Base-by-base conservation (phyloP, 192 early-diverging fungal species). In the Podochytrium sp. region DNA sequence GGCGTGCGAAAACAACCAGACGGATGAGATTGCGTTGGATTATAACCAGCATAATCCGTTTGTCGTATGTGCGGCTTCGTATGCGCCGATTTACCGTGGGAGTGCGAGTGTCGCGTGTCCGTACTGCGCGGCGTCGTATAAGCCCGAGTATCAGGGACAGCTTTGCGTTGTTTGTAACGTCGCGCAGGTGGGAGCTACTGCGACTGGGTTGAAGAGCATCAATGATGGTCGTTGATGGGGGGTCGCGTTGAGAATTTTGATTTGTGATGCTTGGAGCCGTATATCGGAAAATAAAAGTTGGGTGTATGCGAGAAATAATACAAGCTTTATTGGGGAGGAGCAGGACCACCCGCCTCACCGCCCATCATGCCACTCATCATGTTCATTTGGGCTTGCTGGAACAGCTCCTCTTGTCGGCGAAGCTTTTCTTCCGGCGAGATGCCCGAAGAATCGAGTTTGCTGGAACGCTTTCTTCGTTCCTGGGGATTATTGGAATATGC, bases 1-100 rank as follows among this genome's bases (percentile, higher is more conserved):
- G 18, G 64, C 84, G 89, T 94, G 90, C 69, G 92, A 95, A 76
- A 90, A 88, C 42, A 92, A 88, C 62, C 90, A 92, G 57, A 84
- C 87, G 25, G 93, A 98, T 80, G 90, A 90, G 74, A 85, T 96
- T 32, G 69, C 85, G 25, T 77, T 99, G 23, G 90, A 95, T 49
- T 99, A 98, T 78, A 95, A 99, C 75, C 93, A 94, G 77, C 95
- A 92, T 86, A 98, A 96, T 77, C 95, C 96, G 61, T 97, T 98
- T 77, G 90, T 91, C 2, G 81, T 96, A 2, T 98, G 96, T 76
- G 93, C 85, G 14, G 85, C 86, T 38, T 91, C 95, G 32, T 93
- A 89, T 71, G 87, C 91, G 37, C 95, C 98, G 4, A 98, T 99
- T 68, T 94, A 96, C 85, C 86, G 87, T 47, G 96, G 95, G 50